Percentiles rank a stretch among this genome's conserved stretches.
phyloP scores from a whole-genome alignment of 1,139 yeast species.

The Pichia sp. region DNA sequence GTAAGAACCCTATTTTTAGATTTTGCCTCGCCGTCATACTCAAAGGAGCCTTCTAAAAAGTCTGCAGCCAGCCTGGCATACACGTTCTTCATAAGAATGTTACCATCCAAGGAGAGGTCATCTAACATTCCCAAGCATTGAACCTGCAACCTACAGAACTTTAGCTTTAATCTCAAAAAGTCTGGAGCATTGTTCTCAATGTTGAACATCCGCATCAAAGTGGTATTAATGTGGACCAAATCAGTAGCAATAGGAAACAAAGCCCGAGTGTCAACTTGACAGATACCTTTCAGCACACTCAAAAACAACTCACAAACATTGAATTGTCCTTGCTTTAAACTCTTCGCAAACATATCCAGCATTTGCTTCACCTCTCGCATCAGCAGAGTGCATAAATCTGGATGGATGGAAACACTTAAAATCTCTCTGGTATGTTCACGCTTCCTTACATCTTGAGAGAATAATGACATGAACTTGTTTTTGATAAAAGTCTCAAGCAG shows the following conservation, averaged over 20 bases:
- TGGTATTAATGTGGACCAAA: constrained; percentile 21
- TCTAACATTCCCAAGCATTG: constrained; percentile 34
- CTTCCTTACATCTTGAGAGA: constrained; percentile 18
- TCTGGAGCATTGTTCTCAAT: constrained; percentile 30
- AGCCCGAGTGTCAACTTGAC: constrained; percentile 20
- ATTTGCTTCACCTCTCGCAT: constrained; percentile 16
- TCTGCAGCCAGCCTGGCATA: constrained; percentile 54
- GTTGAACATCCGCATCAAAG: constrained; percentile 18
- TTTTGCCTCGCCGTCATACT: constrained; percentile 15
- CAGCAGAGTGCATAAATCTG: constrained; percentile 22
- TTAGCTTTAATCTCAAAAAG: constrained; percentile 37
- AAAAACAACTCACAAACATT: constrained; percentile 24
- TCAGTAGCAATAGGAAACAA: constrained; percentile 20
- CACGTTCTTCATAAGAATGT: constrained; percentile 49
- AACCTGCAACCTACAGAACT: constrained; percentile 41
- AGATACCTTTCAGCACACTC: constrained; percentile 22
- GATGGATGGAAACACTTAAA: constrained; percentile 29
- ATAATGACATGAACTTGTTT: constrained; percentile 19
- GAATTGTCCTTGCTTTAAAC: constrained; percentile 18
- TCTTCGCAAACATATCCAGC: constrained; percentile 19
- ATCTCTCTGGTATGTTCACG: constrained; percentile 27
- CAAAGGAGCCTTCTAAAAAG: constrained; percentile 61
- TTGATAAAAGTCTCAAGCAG: constrained; percentile 20
- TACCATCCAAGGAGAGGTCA: constrained; percentile 44
- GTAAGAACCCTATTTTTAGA: constrained; percentile 5